phyloP scores from a whole-genome alignment of 169 alveolate species.

The Plasmodium berghei region DNA sequence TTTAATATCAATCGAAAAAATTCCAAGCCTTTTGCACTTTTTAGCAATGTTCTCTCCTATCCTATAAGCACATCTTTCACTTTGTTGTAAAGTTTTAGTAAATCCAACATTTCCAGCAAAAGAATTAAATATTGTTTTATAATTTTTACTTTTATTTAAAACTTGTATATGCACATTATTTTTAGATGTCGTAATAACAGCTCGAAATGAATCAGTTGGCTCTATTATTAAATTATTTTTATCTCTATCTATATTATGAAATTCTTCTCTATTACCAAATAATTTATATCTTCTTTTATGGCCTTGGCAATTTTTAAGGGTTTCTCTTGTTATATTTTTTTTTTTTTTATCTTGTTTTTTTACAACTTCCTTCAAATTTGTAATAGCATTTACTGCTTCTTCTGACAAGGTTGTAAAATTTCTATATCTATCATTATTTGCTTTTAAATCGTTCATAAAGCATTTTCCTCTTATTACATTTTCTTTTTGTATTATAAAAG shows the following conservation, averaged over 20 bases:
- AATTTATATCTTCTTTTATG: slow-evolving; percentile 68
- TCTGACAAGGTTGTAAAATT: slow-evolving; percentile 55
- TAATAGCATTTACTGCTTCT: slow-evolving; percentile 76
- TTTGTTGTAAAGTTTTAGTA: slow-evolving; percentile 87
- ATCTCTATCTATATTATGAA: slow-evolving; percentile 91
- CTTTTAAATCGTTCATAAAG: slow-evolving; percentile 4
- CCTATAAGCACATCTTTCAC: slow-evolving; percentile 88
- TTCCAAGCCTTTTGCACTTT: slow-evolving; percentile 90
- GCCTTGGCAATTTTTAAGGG: slow-evolving; percentile 76
- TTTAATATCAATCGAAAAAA: slow-evolving; percentile 85
- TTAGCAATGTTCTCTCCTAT: slow-evolving; percentile 91
- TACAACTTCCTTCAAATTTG: slow-evolving; percentile 70
- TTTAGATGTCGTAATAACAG: slow-evolving; percentile 87
- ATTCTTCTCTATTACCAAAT: slow-evolving; percentile 82
- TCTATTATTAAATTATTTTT: slow-evolving; percentile 86
- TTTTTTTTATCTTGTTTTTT: slow-evolving; percentile 71
- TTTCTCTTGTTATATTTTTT: slow-evolving; percentile 74
- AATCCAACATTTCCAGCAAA: slow-evolving; percentile 91
- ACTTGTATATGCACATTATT: slow-evolving; percentile 90
- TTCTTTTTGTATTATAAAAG: background rate
- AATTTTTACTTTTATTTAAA: slow-evolving; percentile 85
- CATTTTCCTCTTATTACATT: background rate
- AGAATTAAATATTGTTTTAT: slow-evolving; percentile 87
- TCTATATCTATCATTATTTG: background rate
- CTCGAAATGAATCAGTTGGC: slow-evolving; percentile 89